Evolutionary conservation across 495 filamentous ascomycete genomes (phyloP).

Genomic region (Aspergillus affinis): DNA sequence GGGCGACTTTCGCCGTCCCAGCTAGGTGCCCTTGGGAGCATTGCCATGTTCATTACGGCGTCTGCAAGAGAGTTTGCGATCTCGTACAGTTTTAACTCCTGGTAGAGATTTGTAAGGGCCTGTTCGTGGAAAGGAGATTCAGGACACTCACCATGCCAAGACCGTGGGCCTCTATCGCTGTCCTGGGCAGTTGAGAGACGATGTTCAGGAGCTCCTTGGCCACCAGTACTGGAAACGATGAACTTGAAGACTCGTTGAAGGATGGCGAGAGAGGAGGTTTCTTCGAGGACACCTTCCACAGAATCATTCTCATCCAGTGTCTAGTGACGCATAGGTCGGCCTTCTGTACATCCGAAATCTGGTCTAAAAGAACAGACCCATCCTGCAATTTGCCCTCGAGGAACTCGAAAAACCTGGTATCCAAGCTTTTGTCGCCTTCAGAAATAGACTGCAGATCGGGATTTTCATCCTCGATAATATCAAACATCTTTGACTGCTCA

Average conservation of each 20-base stretch:
- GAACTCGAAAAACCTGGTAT: constrained; percentile 25
- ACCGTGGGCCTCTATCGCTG: constrained; percentile 37
- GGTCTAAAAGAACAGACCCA: constrained; percentile 21
- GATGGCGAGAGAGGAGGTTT: constrained; percentile 8
- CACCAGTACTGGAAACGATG: constrained; percentile 39
- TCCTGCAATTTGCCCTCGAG: constrained; percentile 39
- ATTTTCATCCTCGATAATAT: constrained; percentile 37
- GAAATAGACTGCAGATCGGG: constrained; percentile 15
- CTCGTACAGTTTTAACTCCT: constrained; percentile 49
- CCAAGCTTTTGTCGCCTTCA: constrained; percentile 6
- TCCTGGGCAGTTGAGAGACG: constrained; percentile 37
- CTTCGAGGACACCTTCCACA: constrained; percentile 41
- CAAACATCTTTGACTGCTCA: constrained; percentile 38
- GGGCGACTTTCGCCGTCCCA: constrained; percentile 24
- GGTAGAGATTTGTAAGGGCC: neutral
- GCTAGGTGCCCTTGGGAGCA: constrained; percentile 10
- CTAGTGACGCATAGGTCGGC: constrained; percentile 48
- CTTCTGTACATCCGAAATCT: constrained; percentile 41
- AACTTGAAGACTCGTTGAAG: constrained; percentile 16
- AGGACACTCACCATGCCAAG: constrained; percentile 30
- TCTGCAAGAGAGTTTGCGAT: constrained; percentile 48
- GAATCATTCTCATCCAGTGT: constrained; percentile 49
- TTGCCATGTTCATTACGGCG: constrained; percentile 29
- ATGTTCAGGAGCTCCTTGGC: constrained; percentile 41
- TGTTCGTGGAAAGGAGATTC: neutral